A percentile compares a stretch with the other conserved stretches of the same genome.
phyloP scores from a whole-genome alignment of 2,329 filamentous ascomycete species.

The Macrophomina phaseolina region DNA sequence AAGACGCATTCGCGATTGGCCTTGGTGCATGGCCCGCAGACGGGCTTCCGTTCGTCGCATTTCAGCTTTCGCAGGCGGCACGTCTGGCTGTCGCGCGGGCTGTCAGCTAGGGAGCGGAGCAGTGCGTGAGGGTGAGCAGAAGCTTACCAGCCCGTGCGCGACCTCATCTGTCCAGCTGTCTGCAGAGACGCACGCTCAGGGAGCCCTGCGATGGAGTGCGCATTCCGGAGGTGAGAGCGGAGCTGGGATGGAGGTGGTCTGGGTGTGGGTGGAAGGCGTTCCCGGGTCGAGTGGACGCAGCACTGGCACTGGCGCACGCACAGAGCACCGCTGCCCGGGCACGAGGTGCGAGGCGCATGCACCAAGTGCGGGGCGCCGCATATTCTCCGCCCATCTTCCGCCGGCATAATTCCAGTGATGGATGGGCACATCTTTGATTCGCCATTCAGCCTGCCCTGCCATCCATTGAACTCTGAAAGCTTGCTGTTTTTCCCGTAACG shows the following conservation, averaged over 20 bases:
- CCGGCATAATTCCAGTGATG: slow-evolving; percentile 4
- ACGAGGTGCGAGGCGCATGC: slow-evolving; percentile 12
- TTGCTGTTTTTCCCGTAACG: slow-evolving; percentile 16
- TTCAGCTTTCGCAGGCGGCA: slow-evolving; percentile 68
- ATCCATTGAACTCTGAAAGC: not conserved
- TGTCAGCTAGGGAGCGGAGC: slow-evolving; percentile 20
- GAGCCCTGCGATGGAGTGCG: slow-evolving; percentile 23
- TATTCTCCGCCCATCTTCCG: slow-evolving; percentile 18
- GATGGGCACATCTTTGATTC: slow-evolving; percentile 5
- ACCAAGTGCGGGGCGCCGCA: slow-evolving; percentile 21
- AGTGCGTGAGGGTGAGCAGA: slow-evolving; percentile 17
- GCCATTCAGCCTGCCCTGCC: not conserved
- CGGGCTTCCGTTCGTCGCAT: slow-evolving; percentile 67
- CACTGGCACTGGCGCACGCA: slow-evolving; percentile 5
- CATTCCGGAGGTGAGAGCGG: slow-evolving; percentile 28
- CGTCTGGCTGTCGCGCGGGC: slow-evolving; percentile 45
- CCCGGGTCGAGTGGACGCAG: slow-evolving; percentile 15
- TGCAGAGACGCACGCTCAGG: slow-evolving; percentile 22
- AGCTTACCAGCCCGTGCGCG: slow-evolving; percentile 48
- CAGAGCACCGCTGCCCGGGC: slow-evolving; percentile 20
- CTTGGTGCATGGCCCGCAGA: slow-evolving; percentile 66
- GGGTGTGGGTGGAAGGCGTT: slow-evolving; percentile 24
- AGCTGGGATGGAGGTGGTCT: slow-evolving; percentile 22
- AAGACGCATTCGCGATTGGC: slow-evolving; percentile 65
- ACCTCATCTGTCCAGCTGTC: slow-evolving; percentile 39